phyloP scores from a whole-genome alignment of 2,329 filamentous ascomycete genomes.

The Colletotrichum sp. region DNA sequence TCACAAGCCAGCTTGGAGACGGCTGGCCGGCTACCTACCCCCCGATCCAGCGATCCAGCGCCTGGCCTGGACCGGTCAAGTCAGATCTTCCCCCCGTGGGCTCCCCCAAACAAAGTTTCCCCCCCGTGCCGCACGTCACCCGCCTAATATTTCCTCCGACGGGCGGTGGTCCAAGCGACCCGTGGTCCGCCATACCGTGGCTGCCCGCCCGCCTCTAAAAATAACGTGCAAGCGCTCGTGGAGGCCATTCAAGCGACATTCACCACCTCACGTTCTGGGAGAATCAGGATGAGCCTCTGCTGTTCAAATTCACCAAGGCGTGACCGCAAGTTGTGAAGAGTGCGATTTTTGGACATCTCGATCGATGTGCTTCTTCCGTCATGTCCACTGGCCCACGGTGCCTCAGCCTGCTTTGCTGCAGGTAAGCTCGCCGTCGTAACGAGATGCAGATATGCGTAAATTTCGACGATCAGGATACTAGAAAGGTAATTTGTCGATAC shows the following conservation, averaged over 20 bases:
- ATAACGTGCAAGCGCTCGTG: background rate
- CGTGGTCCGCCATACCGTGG: background rate
- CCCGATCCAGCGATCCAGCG: background rate
- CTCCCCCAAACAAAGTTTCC: background rate
- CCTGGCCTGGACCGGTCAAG: background rate
- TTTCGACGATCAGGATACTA: background rate
- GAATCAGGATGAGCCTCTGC: background rate
- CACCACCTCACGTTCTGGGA: background rate
- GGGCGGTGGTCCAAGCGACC: background rate
- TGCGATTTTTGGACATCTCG: background rate
- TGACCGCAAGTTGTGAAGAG: background rate
- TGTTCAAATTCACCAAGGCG: accelerated
- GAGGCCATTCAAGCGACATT: background rate
- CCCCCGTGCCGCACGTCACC: background rate
- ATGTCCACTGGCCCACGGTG: background rate
- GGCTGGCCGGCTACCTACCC: background rate
- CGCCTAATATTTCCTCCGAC: background rate
- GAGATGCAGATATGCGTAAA: background rate
- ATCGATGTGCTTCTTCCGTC: background rate
- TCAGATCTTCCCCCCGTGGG: background rate
- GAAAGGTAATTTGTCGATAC: background rate
- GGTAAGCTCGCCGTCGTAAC: background rate
- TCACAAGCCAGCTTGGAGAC: background rate
- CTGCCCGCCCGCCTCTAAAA: background rate
- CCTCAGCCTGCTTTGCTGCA: background rate